These are phyloP conservation scores for Claviceps monticola DNA, from an alignment of 2,329 filamentous ascomycete species.

Conservation along the genomic window DNA sequence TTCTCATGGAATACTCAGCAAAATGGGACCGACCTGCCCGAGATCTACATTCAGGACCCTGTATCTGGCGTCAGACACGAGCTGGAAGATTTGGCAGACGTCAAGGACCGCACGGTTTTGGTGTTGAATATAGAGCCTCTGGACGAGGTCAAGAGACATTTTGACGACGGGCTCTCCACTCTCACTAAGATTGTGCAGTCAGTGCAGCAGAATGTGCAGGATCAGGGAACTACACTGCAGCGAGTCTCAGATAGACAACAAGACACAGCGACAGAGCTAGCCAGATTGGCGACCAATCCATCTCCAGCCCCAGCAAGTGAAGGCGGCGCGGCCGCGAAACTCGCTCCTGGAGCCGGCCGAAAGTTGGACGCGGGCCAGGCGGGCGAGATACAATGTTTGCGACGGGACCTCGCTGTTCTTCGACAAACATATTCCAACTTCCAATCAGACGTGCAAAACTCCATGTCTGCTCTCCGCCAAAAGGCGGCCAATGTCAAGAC, in stretches of 20 bases:
- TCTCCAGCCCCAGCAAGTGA: slow-evolving; percentile 25
- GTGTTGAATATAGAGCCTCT: slow-evolving; percentile 85
- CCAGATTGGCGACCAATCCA: slow-evolving; percentile 38
- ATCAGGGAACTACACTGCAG: slow-evolving; percentile 70
- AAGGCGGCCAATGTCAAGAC: slow-evolving; percentile 75
- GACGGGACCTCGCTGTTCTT: slow-evolving; percentile 78
- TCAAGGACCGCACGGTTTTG: slow-evolving; percentile 91
- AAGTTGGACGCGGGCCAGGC: slow-evolving; percentile 49
- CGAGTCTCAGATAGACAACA: slow-evolving; percentile 82
- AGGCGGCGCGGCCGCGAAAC: slow-evolving; percentile 23
- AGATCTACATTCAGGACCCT: slow-evolving; percentile 95
- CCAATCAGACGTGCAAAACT: slow-evolving; percentile 73
- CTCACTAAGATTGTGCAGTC: slow-evolving; percentile 74
- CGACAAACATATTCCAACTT: slow-evolving; percentile 90
- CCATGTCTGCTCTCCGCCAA: slow-evolving; percentile 68
- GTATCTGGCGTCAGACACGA: slow-evolving; percentile 95
- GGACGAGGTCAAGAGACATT: slow-evolving; percentile 91
- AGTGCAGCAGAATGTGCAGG: slow-evolving; percentile 69
- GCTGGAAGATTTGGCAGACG: slow-evolving; percentile 79
- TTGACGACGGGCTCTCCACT: slow-evolving; percentile 78
- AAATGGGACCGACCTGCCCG: slow-evolving; percentile 81
- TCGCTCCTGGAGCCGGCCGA: slow-evolving; percentile 18
- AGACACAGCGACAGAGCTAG: slow-evolving; percentile 78
- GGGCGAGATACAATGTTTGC: slow-evolving; percentile 65
- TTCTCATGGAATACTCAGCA: slow-evolving; percentile 98